Base-by-base conservation (phyloP, 2,329 filamentous ascomycete species). In the Hypoxylon sp. region DNA sequence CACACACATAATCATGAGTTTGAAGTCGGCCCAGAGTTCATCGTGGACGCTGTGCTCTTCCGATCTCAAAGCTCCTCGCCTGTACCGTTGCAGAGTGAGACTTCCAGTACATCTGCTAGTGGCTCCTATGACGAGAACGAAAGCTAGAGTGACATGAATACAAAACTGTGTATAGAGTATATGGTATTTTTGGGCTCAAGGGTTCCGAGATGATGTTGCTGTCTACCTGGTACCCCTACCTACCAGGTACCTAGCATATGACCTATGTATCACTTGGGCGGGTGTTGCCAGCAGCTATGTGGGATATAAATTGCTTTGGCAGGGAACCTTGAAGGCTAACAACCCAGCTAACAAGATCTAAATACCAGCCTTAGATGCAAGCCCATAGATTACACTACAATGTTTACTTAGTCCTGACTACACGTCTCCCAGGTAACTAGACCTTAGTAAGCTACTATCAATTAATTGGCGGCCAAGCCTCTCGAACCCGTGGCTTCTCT, bases 1-100 rank as follows among this genome's bases (percentile, higher is more conserved):
- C 62, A 66, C n/a, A 31, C 46, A 2, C 31, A 27, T 8, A 53
- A 51, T 14, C 66, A 69, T 30, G 17, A 55, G 2, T 55, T 55
- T 17, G 40, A 27, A 22, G 3, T 22, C 14, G 40, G 59, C 0
- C 49, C 40, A 8, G 40, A 61, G 20, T 49, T 61, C 22, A 13
- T 20, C 8, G 17, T 20, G 4, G 17, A 27, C 4, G 17, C n/a
- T 11, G 7, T 11, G 5, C 4, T 30, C 5, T 13, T 30, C 13
- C 30, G 3, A 6, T 46, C 49, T 48, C 50, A 40, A 27, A 61
- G 59, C n/a, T 13, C 50, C 7, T 61, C 30, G 25, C 49, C 59
- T 17, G 40, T 4, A 7, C 30, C 27, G 4, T 61, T 27, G 10
- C 7, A 3, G 42, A 31, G 27, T 37, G 50, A 20, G 7, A 30